Percentiles rank a stretch among this genome's conserved stretches.
Conservation (phyloP, 768 basidiomycete genomes). For the Rhodotorula babjevae region DNA sequence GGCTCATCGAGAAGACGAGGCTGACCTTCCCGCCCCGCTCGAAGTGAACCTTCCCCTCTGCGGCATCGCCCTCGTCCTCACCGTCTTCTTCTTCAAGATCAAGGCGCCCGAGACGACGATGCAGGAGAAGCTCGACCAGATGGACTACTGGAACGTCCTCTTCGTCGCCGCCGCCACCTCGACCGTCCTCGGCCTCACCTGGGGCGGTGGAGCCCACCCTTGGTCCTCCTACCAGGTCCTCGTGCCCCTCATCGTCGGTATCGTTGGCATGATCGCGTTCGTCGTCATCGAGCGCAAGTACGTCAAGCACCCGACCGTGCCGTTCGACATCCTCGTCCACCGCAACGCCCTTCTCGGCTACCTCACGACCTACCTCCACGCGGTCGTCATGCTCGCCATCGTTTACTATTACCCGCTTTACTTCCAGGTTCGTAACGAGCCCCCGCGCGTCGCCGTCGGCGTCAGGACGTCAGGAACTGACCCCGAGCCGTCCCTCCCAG, state of each 20-base stretch:
- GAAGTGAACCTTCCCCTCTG: constrained; percentile 33
- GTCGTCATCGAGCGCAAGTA: constrained; percentile 57
- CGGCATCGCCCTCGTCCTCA: constrained; percentile 34
- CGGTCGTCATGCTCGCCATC: constrained; percentile 23
- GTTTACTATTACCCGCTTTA: constrained; percentile 15
- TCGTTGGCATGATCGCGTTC: constrained; percentile 61
- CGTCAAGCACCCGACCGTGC: constrained; percentile 46
- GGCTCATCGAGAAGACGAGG: no score
- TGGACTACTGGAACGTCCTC: constrained; percentile 48
- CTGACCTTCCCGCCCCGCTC: background rate
- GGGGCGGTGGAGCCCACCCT: constrained; percentile 52
- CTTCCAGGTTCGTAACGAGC: background rate
- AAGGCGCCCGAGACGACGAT: constrained; percentile 49
- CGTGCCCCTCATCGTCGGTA: constrained; percentile 53
- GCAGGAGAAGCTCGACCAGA: constrained; percentile 34
- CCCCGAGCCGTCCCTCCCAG: background rate
- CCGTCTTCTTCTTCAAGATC: constrained; percentile 33
- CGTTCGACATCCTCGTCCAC: constrained; percentile 47
- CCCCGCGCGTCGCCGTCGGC: no score
- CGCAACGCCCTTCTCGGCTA: constrained; percentile 49
- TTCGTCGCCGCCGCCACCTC: constrained; percentile 43
- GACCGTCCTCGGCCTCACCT: constrained; percentile 52
- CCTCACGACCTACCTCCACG: constrained; percentile 47
- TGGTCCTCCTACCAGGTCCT: constrained; percentile 51
- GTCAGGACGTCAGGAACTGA: no score